Evolutionary conservation across 2,329 filamentous ascomycete species (phyloP).

Genomic region (Penicillium janthinellum): DNA sequence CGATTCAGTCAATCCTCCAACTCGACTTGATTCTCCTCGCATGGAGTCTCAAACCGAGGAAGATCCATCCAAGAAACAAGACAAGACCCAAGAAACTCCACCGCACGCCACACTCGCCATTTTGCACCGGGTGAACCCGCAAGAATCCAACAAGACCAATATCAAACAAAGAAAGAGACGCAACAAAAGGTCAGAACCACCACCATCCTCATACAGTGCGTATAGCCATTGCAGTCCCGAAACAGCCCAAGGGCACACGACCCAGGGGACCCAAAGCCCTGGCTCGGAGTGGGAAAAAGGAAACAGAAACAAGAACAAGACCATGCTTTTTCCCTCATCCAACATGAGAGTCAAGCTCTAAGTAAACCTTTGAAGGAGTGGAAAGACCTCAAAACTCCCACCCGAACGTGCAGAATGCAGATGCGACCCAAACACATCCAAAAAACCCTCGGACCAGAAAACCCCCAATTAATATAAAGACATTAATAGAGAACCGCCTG

Average conservation of each 20-base stretch:
- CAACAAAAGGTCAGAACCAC: background rate
- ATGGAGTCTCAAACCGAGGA: background rate
- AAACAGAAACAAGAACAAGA: background rate
- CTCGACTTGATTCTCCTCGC: background rate
- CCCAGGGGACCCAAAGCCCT: background rate
- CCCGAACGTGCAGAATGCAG: conserved; percentile 24
- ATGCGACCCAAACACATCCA: conserved; percentile 13
- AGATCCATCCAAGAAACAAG: background rate
- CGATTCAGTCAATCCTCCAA: background rate
- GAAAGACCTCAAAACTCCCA: conserved; percentile 9
- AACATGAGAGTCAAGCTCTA: conserved; percentile 16
- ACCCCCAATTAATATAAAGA: background rate
- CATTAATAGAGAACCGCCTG: conserved; percentile 2
- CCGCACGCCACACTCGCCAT: conserved; percentile 18
- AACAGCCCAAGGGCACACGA: background rate
- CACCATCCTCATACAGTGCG: background rate
- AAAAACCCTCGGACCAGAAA: background rate
- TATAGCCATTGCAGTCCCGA: background rate
- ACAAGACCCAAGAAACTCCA: conserved; percentile 9
- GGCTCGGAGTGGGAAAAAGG: background rate
- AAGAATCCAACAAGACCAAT: conserved; percentile 8
- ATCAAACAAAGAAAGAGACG: background rate
- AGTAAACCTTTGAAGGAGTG: conserved; percentile 1
- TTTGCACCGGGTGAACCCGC: conserved; percentile 10
- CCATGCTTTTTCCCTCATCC: background rate